Percentiles rank a stretch among this genome's conserved stretches.
phyloP scores from a whole-genome alignment of 495 filamentous ascomycete species.

The Tetracladium marchalianum region DNA sequence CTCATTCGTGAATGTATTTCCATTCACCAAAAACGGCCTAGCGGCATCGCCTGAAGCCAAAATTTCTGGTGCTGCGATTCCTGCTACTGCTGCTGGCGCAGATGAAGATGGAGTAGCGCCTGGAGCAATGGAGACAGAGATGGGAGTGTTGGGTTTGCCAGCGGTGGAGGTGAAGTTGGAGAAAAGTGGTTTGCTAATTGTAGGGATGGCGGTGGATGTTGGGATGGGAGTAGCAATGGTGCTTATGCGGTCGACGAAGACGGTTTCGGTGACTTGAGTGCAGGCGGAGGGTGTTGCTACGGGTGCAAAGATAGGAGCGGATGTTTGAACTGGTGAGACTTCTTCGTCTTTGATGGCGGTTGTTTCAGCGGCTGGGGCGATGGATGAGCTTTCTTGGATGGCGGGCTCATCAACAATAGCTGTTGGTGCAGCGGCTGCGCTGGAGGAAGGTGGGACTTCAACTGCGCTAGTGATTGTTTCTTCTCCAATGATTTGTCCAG shows the following conservation, averaged over 20 bases:
- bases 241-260: neutral
- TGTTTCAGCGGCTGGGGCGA: neutral
- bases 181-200: neutral
- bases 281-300: slow-evolving; percentile 24
- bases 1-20: slow-evolving; percentile 35
- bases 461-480: neutral
- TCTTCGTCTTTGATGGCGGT: neutral
- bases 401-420: neutral
- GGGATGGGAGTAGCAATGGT: neutral
- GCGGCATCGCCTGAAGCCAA: slow-evolving; percentile 30
- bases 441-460: neutral
- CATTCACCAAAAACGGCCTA: slow-evolving; percentile 44
- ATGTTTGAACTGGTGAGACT: slow-evolving; percentile 14
- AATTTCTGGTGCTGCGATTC: slow-evolving; percentile 33
- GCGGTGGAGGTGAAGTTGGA: neutral
- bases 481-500: slow-evolving; percentile 3
- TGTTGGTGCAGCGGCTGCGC: neutral
- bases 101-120: slow-evolving; percentile 19
- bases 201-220: neutral
- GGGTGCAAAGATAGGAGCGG: slow-evolving; percentile 32
- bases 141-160: neutral
- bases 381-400: no score
- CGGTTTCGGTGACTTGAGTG: slow-evolving; percentile 16
- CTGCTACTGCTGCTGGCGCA: slow-evolving; percentile 28
- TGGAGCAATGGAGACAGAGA: neutral